phyloP scores from a whole-genome alignment of 2,329 filamentous ascomycete species.

The Alternaria infectoria region DNA sequence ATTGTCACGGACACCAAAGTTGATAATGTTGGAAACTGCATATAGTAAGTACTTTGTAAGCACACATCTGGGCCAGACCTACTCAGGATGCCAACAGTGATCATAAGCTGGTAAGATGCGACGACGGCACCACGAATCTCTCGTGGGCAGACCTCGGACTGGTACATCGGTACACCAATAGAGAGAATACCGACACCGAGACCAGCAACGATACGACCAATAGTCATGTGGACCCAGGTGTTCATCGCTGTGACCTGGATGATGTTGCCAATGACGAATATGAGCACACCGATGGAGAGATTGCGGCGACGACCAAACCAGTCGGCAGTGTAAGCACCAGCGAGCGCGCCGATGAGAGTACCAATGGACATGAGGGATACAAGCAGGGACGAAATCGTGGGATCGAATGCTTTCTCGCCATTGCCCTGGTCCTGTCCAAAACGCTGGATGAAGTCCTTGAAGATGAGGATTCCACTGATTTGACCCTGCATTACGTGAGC shows the following conservation, averaged over 20 bases:
- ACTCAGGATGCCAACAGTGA: constrained; percentile 51
- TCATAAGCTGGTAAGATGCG: constrained; percentile 55
- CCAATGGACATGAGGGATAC: constrained; percentile 47
- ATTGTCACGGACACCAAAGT: constrained; percentile 52
- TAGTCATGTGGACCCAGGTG: constrained; percentile 56
- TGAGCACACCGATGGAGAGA: constrained; percentile 57
- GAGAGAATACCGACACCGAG: constrained; percentile 53
- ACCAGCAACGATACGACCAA: constrained; percentile 53
- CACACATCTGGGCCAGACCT: background rate
- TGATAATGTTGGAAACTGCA: constrained; percentile 39
- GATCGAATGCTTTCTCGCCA: constrained; percentile 49
- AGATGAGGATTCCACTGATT: constrained; percentile 49
- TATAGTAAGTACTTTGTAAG: background rate
- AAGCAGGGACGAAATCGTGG: constrained; percentile 53
- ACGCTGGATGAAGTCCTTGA: constrained; percentile 61
- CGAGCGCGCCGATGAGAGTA: constrained; percentile 51
- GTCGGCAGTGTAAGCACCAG: constrained; percentile 59
- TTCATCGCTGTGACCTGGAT: constrained; percentile 52
- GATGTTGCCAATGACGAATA: constrained; percentile 52
- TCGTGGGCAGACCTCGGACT: constrained; percentile 67
- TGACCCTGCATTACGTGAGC: constrained; percentile 28
- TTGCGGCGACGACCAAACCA: constrained; percentile 56
- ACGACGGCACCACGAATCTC: constrained; percentile 70
- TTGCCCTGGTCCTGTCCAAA: constrained; percentile 58
- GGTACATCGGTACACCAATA: constrained; percentile 71